Conservation (phyloP, 148 eudicot species). For the Diospyros kaki region DNA sequence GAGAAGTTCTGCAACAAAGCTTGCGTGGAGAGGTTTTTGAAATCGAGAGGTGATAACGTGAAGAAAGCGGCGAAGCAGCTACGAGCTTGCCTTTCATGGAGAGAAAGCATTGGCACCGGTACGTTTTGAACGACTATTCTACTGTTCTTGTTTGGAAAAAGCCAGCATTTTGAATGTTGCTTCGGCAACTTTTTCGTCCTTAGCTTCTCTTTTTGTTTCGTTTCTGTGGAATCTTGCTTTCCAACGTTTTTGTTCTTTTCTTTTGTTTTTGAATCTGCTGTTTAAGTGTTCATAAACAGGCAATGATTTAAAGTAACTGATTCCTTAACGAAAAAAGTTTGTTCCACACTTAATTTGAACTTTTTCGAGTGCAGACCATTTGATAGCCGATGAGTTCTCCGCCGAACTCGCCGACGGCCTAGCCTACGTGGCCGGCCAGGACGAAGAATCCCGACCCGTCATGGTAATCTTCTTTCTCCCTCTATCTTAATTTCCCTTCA, state of each 20-base stretch:
- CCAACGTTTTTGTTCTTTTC: background rate
- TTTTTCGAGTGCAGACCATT: slow-evolving; percentile 35
- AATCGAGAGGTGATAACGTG: slow-evolving; percentile 69
- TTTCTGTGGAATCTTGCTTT: slow-evolving; percentile 22
- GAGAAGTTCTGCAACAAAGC: slow-evolving; percentile 86
- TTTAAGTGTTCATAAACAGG: slow-evolving; percentile 23
- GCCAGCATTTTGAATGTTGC: slow-evolving; percentile 4
- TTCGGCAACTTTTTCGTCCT: slow-evolving; percentile 5
- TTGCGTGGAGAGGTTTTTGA: slow-evolving; percentile 82
- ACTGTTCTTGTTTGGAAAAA: background rate
- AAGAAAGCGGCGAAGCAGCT: slow-evolving; percentile 86
- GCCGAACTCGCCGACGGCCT: slow-evolving; percentile 88
- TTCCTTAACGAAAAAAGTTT: background rate
- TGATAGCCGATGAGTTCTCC: slow-evolving; percentile 94
- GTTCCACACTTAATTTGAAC: no score
- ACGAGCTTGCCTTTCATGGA: slow-evolving; percentile 79
- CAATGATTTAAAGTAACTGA: slow-evolving; percentile 22
- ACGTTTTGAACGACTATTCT: background rate
- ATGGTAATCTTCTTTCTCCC: slow-evolving; percentile 33
- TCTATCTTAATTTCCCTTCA: no score
- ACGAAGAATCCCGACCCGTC: slow-evolving; percentile 76
- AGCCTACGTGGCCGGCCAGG: slow-evolving; percentile 93
- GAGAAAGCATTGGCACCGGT: slow-evolving; percentile 72
- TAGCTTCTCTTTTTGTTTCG: slow-evolving; percentile 9
- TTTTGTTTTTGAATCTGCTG: slow-evolving; percentile 4